A percentile compares a stretch with the other conserved stretches of the same genome.
Evolutionary conservation across 1,284 basidiomycete genomes (phyloP).

Genomic region (Apiotrichum brassicae): DNA sequence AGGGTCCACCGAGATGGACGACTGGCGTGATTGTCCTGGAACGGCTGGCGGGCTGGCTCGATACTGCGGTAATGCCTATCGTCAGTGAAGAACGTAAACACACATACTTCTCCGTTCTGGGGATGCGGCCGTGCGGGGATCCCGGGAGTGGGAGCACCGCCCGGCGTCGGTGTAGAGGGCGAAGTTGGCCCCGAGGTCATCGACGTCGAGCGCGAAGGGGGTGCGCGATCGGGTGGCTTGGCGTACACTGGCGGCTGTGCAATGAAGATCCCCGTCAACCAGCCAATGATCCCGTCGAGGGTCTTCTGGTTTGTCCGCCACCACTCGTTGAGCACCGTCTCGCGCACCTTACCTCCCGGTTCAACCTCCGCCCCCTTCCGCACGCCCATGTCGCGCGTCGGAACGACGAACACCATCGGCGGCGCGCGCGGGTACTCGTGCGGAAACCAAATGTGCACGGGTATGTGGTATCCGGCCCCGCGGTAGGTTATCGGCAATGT

Average conservation of each 20-base stretch:
- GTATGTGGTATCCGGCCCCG: slow-evolving; percentile 81
- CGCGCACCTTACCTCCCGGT: slow-evolving; percentile 60
- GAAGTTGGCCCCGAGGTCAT: neutral
- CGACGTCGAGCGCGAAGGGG: neutral
- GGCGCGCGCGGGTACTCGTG: slow-evolving; percentile 71
- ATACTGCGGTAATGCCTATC: slow-evolving; percentile 26
- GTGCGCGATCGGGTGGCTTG: slow-evolving; percentile 53
- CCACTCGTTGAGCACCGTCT: slow-evolving; percentile 60
- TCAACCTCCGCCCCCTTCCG: slow-evolving; percentile 70
- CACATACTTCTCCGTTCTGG: neutral
- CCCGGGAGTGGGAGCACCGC: neutral
- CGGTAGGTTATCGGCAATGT: slow-evolving; percentile 81
- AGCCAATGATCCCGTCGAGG: slow-evolving; percentile 32
- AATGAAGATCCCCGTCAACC: slow-evolving; percentile 62
- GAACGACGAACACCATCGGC: slow-evolving; percentile 89
- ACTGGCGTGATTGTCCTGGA: slow-evolving; percentile 9
- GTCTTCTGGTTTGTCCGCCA: slow-evolving; percentile 69
- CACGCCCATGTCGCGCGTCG: slow-evolving; percentile 88
- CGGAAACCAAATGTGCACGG: slow-evolving; percentile 80
- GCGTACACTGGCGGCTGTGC: slow-evolving; percentile 83
- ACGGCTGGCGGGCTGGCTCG: slow-evolving; percentile 28
- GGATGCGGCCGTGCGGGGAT: neutral
- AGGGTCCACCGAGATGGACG: neutral
- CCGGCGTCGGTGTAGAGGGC: neutral
- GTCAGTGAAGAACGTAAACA: slow-evolving; percentile 3